Percentiles rank a stretch among this genome's conserved stretches.
Evolutionary conservation across 2,329 filamentous ascomycete genomes (phyloP).

Genomic region (Mollisia scopiformis): DNA sequence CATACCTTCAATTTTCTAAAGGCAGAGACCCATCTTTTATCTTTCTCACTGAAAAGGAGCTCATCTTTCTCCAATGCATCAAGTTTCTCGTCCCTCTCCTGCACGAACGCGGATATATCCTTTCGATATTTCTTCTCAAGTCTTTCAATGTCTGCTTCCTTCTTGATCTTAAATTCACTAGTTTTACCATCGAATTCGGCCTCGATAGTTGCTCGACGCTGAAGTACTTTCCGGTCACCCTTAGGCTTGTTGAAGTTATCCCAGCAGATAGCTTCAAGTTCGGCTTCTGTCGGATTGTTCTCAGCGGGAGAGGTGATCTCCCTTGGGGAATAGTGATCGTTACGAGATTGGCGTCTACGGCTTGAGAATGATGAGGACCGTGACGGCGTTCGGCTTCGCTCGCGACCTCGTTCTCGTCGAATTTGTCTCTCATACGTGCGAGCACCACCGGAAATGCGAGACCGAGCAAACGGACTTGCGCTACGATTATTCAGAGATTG

Average conservation of each 20-base stretch:
- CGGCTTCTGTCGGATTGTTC: neutral
- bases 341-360: neutral
- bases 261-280: neutral
- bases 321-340: neutral
- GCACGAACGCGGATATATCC: neutral
- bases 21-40: neutral
- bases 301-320: neutral
- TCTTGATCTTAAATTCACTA: neutral
- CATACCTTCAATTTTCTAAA: neutral
- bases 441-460: neutral
- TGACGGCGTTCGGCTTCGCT: neutral
- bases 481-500: no score
- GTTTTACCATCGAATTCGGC: neutral
- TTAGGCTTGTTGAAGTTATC: neutral
- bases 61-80: neutral
- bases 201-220: neutral
- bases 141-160: neutral
- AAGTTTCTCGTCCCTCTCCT: neutral
- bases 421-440: no score
- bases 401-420: no score
- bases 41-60: neutral
- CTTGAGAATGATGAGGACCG: no score
- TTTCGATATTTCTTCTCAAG: neutral
- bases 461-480: neutral
- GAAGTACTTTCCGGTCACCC: neutral